A percentile compares a stretch with the other conserved stretches of the same genome.
Evolutionary conservation across 495 filamentous ascomycete species (phyloP).

Genomic region (Trichoderma orchidacearum): DNA sequence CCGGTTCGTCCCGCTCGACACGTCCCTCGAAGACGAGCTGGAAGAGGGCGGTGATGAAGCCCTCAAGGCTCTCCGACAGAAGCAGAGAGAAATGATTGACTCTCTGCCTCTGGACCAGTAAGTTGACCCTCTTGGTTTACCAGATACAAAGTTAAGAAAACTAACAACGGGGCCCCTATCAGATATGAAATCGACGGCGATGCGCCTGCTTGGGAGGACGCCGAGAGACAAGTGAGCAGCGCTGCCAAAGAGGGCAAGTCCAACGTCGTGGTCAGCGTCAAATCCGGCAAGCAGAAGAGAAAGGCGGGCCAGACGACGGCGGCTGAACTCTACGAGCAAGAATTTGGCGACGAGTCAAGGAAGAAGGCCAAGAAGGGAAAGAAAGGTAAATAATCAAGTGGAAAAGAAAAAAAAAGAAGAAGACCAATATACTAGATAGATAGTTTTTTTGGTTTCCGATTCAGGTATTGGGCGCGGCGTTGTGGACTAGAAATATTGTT

Average conservation of each 20-base stretch:
- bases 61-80: constrained; percentile 48
- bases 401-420: not conserved
- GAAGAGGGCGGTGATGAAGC: constrained; percentile 70
- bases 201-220: constrained; percentile 61
- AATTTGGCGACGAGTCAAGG: constrained; percentile 20
- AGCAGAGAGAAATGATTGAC: constrained; percentile 77
- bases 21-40: constrained; percentile 71
- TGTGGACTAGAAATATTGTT: not conserved
- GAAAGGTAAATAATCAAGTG: not conserved
- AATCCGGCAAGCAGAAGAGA: constrained; percentile 58
- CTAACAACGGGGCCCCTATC: constrained; percentile 27
- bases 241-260: constrained; percentile 41
- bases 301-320: constrained; percentile 62
- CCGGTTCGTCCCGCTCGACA: constrained; percentile 54
- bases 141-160: constrained; percentile 16
- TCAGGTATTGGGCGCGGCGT: not conserved
- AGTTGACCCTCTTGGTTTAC: constrained; percentile 21
- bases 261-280: constrained; percentile 70
- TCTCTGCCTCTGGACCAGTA: constrained; percentile 79
- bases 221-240: constrained; percentile 60
- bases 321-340: constrained; percentile 43
- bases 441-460: no score
- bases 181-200: constrained; percentile 75
- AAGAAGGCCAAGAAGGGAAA: constrained; percentile 14
- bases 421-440: not conserved